phyloP scores from a whole-genome alignment of 1,284 basidiomycete genomes.

The Quambalaria eucalypti region DNA sequence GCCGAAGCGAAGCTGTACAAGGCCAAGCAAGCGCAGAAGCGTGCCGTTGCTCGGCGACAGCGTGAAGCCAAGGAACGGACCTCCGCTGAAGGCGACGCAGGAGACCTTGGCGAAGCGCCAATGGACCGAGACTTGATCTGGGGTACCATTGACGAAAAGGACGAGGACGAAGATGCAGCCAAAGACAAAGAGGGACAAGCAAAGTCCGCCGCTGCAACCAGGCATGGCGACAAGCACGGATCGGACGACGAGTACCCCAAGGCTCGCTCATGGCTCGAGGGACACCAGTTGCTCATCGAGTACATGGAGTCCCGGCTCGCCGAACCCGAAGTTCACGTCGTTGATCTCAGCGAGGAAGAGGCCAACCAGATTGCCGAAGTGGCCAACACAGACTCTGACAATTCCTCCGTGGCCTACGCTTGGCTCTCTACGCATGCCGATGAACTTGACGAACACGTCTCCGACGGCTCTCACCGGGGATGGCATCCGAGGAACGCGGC shows the following conservation, averaged over 20 bases:
- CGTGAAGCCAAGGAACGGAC: slow-evolving; percentile 9
- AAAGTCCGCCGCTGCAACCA: not conserved
- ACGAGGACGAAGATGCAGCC: slow-evolving; percentile 15
- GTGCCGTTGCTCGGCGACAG: not conserved
- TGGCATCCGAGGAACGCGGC: slow-evolving; percentile 25
- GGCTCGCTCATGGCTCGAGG: slow-evolving; percentile 39
- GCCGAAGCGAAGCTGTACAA: slow-evolving; percentile 30
- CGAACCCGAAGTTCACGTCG: slow-evolving; percentile 34
- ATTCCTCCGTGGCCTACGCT: slow-evolving; percentile 23
- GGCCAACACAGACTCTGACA: slow-evolving; percentile 12
- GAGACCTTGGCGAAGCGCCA: slow-evolving; percentile 28
- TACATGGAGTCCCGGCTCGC: slow-evolving; percentile 24
- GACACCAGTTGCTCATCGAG: slow-evolving; percentile 37
- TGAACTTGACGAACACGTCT: slow-evolving; percentile 22
- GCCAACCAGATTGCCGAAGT: slow-evolving; percentile 17
- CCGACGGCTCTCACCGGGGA: slow-evolving; percentile 14
- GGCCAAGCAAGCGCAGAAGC: slow-evolving; percentile 10
- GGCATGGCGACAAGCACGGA: not conserved
- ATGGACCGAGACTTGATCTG: slow-evolving; percentile 25
- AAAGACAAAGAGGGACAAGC: not conserved
- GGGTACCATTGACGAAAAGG: slow-evolving; percentile 14
- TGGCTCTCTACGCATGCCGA: slow-evolving; percentile 28
- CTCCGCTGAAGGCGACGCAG: slow-evolving; percentile 10
- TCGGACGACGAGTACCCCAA: slow-evolving; percentile 20
- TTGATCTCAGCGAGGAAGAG: slow-evolving; percentile 26